Evolutionary conservation across 2,329 filamentous ascomycete species (phyloP), one percentile per base, ranked within the genome.

Genomic region (Tolypocladium tropicale): DNA sequence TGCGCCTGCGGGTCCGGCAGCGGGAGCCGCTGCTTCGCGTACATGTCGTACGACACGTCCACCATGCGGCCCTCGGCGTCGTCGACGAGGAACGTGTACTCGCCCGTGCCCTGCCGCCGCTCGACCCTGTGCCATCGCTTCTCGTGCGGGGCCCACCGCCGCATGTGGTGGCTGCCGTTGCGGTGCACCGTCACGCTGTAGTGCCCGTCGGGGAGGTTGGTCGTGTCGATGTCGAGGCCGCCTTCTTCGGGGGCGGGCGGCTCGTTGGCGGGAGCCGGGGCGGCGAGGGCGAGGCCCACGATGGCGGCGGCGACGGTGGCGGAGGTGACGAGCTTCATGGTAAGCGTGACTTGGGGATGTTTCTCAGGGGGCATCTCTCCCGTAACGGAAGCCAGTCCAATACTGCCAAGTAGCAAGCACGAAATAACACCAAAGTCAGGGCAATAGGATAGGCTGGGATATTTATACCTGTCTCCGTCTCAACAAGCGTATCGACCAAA

Each of bases 31-130:
- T 21, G n/a, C 5, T 6, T 16, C 6, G 34, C 10, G 30, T 12
- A 39, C 10, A 4, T 14, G 52, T 41, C 52, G 1, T 32, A 18
- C 9, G 25, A 10, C 14, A 53, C 46, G 46, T 56, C 54, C 21
- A 54, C 9, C 49, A n/a, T 25, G 23, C 43, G 14, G 2, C 36
- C 37, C 1, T 46, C 23, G 28, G 33, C 28, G 21, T 58, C 57
- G 53, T 60, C 51, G 55, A 58, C 39, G 30, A 58, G 39, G 48
- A 59, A 53, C 18, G 48, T 56, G 41, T 48, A 34, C 23, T 59
- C 53, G 48, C 52, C 54, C 6, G 53, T 56, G 52, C 55, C 53
- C 32, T 56, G 52, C 14, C 55, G 41, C 30, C 53, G 56, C n/a
- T 25, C n/a, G 3, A 34, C 11, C 33, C 30, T 51, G 16, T 48